Evolutionary conservation across 2,329 filamentous ascomycete genomes (phyloP).

Genomic region (Colletotrichum acutatum): DNA sequence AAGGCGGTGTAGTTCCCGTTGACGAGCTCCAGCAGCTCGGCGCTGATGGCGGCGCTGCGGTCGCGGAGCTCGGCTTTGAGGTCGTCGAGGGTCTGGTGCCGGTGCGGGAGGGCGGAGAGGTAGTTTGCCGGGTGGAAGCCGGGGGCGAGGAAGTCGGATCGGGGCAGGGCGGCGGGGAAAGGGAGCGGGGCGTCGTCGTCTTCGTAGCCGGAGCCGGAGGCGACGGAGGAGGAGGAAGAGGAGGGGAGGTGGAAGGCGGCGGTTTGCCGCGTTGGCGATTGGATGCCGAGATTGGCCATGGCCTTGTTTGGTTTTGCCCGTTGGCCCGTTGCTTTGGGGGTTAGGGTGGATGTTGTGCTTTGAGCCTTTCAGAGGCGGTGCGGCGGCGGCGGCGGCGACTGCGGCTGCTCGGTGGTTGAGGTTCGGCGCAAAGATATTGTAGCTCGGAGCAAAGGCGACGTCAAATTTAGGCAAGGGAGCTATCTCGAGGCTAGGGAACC

Average conservation of each 20-base stretch:
- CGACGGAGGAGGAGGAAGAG: constrained; percentile 47
- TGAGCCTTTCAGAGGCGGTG: no score
- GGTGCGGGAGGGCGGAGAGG: constrained; percentile 81
- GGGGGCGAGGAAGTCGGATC: constrained; percentile 81
- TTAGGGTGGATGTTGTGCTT: constrained; percentile 33
- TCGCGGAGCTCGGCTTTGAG: constrained; percentile 87
- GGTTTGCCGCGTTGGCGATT: constrained; percentile 30
- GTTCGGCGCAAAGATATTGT: constrained; percentile 18
- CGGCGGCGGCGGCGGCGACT: constrained; percentile 40
- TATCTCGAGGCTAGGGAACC: not conserved
- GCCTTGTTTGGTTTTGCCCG: constrained; percentile 7
- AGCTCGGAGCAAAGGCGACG: constrained; percentile 18
- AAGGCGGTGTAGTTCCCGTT: constrained; percentile 97
- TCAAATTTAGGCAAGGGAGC: not conserved
- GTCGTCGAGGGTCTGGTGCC: constrained; percentile 96
- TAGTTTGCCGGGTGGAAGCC: constrained; percentile 85
- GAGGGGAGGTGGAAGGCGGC: constrained; percentile 54
- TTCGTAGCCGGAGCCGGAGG: constrained; percentile 47
- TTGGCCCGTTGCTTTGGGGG: constrained; percentile 21
- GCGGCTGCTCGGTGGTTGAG: constrained; percentile 24
- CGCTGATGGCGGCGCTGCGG: constrained; percentile 80
- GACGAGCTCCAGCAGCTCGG: constrained; percentile 92
- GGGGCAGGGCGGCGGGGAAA: constrained; percentile 86
- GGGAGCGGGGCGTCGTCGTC: constrained; percentile 78
- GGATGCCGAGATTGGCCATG: constrained; percentile 42